Conservation (phyloP, 2,329 filamentous ascomycete genomes). For the Fusarium sarcochroum region DNA sequence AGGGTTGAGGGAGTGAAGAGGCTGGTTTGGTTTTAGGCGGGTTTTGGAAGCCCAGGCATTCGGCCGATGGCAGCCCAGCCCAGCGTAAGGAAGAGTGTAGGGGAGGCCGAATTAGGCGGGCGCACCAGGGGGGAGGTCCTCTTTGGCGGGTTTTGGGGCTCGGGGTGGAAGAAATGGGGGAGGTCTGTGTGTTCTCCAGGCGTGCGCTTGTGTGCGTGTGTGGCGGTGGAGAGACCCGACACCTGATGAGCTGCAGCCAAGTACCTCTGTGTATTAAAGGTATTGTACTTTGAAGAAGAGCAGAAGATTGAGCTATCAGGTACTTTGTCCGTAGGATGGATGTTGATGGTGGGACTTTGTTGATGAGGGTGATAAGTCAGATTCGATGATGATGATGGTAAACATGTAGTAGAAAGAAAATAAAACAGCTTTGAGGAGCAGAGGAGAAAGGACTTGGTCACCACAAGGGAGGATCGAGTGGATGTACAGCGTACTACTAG, state of each 20-base stretch:
- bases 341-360: background rate
- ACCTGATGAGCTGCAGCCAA: slow-evolving; percentile 31
- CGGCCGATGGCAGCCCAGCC: slow-evolving; percentile 28
- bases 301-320: background rate
- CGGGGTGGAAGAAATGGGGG: slow-evolving; percentile 29
- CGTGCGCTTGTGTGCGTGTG: slow-evolving; percentile 32
- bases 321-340: background rate
- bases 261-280: slow-evolving; percentile 6
- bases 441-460: slow-evolving; percentile 1
- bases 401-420: slow-evolving; percentile 1
- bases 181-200: slow-evolving; percentile 39
- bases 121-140: slow-evolving; percentile 32
- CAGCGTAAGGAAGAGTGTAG: slow-evolving; percentile 3
- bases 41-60: slow-evolving; percentile 43
- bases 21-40: slow-evolving; percentile 46
- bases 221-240: slow-evolving; percentile 40
- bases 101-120: slow-evolving; percentile 42
- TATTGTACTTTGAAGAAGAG: slow-evolving; percentile 1
- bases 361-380: background rate
- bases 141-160: slow-evolving; percentile 27
- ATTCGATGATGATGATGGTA: slow-evolving; percentile 7
- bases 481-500: slow-evolving; percentile 6
- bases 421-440: background rate
- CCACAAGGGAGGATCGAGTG: slow-evolving; percentile 21
- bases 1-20: slow-evolving; percentile 40